Evolutionary conservation across 2,329 filamentous ascomycete species (phyloP), one percentile per base, ranked within the genome.

Genomic region (Cercospora berteroae): DNA sequence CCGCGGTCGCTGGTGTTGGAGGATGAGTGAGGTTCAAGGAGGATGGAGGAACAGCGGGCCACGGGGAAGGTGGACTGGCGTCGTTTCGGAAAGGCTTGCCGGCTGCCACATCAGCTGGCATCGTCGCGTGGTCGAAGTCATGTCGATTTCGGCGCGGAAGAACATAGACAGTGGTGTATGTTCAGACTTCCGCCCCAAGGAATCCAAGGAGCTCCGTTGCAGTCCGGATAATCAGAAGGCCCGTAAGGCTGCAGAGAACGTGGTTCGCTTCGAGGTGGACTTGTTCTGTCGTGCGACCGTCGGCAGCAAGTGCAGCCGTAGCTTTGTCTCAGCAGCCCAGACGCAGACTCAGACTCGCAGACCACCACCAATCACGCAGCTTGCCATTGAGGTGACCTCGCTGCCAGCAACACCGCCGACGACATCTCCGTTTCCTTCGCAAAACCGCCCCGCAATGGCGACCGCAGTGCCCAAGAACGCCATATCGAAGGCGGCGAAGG

Each of bases 401-500:
- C 25, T 25, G 23, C 52, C 52, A 56, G 52, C 52, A 31, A 29
- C 27, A 29, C 12, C 27, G 52, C 7, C 23, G 52, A 31, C 52
- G 31, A 42, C 62, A 31, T 31, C 27, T 29, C 52, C 23, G 62
- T 36, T 23, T 42, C 16, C 42, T 29, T 48, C 66, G 31, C 52
- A 23, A 31, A 44, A 36, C 63, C 27, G 18, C 60, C 5, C 20
- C 20, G 27, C 23, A 50, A 72, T 72, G 70, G 70, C 70, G 50
- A 68, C 67, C 44, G 60, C 64, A 61, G 69, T 65, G 27, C 66
- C 67, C 9, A 71, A 71, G 67, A 67, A 66, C 50, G 67, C 64
- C 62, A 66, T 69, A 20, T 59, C 63, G 12, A 68, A 68, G 60
- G 65, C 66, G 27, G 59, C 60, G 42, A 69, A 64, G 63, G 69